Evolutionary conservation across 257 asterid genomes (phyloP).

Genomic region (Ballota nigra): DNA sequence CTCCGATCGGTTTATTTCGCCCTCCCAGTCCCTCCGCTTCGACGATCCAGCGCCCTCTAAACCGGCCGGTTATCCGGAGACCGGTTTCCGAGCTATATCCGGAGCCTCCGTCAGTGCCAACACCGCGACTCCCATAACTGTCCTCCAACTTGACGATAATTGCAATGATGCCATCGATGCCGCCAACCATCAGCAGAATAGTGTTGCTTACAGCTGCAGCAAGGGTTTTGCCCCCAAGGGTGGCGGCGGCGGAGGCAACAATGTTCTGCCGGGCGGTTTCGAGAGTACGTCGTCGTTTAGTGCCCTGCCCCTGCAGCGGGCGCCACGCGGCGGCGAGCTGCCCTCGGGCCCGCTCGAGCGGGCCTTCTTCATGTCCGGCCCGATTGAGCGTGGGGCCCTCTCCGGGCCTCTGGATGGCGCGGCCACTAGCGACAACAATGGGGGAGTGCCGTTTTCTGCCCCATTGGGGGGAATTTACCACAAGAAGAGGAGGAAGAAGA

Average conservation of each 20-base stretch:
- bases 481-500: conserved; percentile 73
- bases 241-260: conserved; percentile 24
- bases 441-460: conserved; percentile 80
- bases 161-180: conserved; percentile 50
- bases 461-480: conserved; percentile 74
- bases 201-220: conserved; percentile 16
- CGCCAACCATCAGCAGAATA: conserved; percentile 14
- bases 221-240: conserved; percentile 50
- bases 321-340: conserved; percentile 71
- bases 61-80: conserved; percentile 50
- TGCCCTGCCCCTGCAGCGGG: conserved; percentile 87
- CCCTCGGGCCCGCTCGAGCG: conserved; percentile 74
- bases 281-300: conserved; percentile 88
- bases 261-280: conserved; percentile 63
- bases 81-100: conserved; percentile 92
- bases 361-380: conserved; percentile 94
- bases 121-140: conserved; percentile 77
- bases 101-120: conserved; percentile 96
- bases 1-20: conserved; percentile 90
- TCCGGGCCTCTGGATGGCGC: conserved; percentile 77
- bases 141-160: conserved; percentile 56
- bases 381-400: conserved; percentile 87
- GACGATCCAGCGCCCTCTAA: conserved; percentile 61
- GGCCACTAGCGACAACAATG: conserved; percentile 34
- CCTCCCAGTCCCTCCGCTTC: conserved; percentile 88